Conservation (phyloP, 345 rosid genomes). For the Eutrema yunnanense region DNA sequence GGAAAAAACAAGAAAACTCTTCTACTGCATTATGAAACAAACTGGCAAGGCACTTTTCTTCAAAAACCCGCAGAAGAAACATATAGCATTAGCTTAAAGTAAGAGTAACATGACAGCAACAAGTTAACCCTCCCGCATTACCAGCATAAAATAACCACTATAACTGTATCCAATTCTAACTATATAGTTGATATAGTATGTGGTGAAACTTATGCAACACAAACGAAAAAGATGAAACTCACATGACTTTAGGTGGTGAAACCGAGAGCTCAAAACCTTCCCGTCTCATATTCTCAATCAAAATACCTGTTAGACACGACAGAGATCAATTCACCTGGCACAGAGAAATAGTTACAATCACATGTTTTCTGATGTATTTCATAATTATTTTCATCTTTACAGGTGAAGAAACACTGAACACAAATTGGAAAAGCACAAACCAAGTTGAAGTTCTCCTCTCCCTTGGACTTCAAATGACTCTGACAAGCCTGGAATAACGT, state of each 20-base stretch:
- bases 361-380: background rate
- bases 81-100: background rate
- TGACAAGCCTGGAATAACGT: conserved; percentile 80
- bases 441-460: conserved; percentile 98
- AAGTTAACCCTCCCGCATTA: background rate
- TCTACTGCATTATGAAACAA: background rate
- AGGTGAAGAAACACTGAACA: conserved; percentile 15
- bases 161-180: background rate
- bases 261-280: conserved; percentile 96
- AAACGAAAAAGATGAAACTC: conserved; percentile 30
- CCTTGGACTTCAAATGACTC: conserved; percentile 97
- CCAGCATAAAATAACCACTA: background rate
- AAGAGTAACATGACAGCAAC: background rate
- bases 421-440: conserved; percentile 37
- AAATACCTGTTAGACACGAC: conserved; percentile 55
- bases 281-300: conserved; percentile 98
- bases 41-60: background rate
- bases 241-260: conserved; percentile 99
- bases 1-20: background rate
- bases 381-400: background rate
- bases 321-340: conserved; percentile 9
- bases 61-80: background rate
- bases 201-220: background rate
- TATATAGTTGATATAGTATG: background rate
- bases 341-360: background rate